Conservation (phyloP, 176 grass and related monocot species). For the Triticum monococcum region DNA sequence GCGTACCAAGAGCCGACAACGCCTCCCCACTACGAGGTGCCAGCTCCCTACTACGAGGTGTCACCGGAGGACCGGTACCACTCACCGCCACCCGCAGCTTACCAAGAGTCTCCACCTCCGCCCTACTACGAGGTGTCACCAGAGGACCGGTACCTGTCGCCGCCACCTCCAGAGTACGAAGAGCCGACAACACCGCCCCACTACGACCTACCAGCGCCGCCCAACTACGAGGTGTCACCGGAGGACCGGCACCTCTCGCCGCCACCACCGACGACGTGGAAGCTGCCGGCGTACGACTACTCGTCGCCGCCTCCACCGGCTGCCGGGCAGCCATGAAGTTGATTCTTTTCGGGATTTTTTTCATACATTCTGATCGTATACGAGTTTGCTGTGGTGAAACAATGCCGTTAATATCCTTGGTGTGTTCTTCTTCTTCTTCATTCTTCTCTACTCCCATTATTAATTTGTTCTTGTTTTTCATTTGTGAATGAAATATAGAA, state of each 20-base stretch:
- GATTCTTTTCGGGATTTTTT: slow-evolving; percentile 39
- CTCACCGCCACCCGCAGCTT: slow-evolving; percentile 21
- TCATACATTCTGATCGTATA: slow-evolving; percentile 20
- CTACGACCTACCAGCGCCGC: slow-evolving; percentile 36
- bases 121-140: not conserved
- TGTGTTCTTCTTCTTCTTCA: not conserved
- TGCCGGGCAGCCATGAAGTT: slow-evolving; percentile 13
- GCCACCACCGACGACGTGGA: slow-evolving; percentile 28
- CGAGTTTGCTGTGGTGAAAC: slow-evolving; percentile 38
- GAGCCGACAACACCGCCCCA: slow-evolving; percentile 17
- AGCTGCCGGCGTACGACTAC: slow-evolving; percentile 50
- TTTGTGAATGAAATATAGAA: slow-evolving; percentile 27
- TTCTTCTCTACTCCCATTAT: slow-evolving; percentile 3
- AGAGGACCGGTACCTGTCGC: no score
- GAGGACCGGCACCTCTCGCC: slow-evolving; percentile 40
- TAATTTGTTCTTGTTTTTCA: slow-evolving; percentile 8
- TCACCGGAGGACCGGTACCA: slow-evolving; percentile 30
- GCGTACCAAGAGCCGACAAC: slow-evolving; percentile 4
- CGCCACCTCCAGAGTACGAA: slow-evolving; percentile 35
- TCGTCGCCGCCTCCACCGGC: slow-evolving; percentile 61
- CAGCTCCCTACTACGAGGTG: slow-evolving; percentile 33
- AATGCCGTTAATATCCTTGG: slow-evolving; percentile 8
- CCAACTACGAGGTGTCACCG: not conserved
- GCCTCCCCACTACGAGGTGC: slow-evolving; percentile 41
- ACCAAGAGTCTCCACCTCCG: not conserved